A percentile compares a stretch with the other conserved stretches of the same genome.
Conservation (phyloP, 371 early-diverging fungal genomes). For the Syncephalis plumigaleata region DNA sequence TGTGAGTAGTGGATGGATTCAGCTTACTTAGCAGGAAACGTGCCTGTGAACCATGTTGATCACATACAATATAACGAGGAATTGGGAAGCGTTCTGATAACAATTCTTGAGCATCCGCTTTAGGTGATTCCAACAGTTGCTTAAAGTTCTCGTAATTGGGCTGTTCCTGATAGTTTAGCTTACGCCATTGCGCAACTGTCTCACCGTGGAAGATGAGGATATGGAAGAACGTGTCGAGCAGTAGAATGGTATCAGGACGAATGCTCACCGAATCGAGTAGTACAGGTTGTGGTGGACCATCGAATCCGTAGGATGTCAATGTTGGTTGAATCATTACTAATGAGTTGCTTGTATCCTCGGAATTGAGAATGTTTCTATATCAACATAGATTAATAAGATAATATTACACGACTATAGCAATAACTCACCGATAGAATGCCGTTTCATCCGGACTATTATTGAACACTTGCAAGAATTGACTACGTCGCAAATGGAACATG, state of each 20-base stretch:
- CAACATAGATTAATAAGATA: not conserved
- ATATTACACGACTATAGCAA: not conserved
- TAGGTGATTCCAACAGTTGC: slow-evolving; percentile 78
- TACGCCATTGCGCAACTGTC: slow-evolving; percentile 83
- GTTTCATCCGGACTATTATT: slow-evolving; percentile 99
- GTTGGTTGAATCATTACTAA: slow-evolving; percentile 99
- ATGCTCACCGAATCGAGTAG: slow-evolving; percentile 95
- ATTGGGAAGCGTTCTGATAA: slow-evolving; percentile 93
- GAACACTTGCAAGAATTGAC: slow-evolving; percentile 97
- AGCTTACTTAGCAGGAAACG: slow-evolving; percentile 97
- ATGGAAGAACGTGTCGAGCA: slow-evolving; percentile 98
- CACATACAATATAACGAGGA: slow-evolving; percentile 96
- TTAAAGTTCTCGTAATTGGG: slow-evolving; percentile 90
- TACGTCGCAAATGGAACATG: slow-evolving; percentile 98
- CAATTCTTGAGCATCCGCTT: slow-evolving; percentile 77
- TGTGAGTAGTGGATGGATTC: slow-evolving; percentile 96
- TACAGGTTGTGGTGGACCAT: slow-evolving; percentile 84
- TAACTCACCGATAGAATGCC: slow-evolving; percentile 71
- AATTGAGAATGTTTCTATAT: slow-evolving; percentile 71
- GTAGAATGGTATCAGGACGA: slow-evolving; percentile 86
- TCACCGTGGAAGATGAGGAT: slow-evolving; percentile 93
- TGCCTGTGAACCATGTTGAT: slow-evolving; percentile 97
- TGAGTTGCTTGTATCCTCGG: slow-evolving; percentile 90
- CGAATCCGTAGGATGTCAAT: slow-evolving; percentile 84
- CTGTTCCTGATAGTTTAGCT: slow-evolving; percentile 81